Evolutionary conservation across 1,284 basidiomycete species (phyloP).

Genomic region (Anthracocystis walkeri): DNA sequence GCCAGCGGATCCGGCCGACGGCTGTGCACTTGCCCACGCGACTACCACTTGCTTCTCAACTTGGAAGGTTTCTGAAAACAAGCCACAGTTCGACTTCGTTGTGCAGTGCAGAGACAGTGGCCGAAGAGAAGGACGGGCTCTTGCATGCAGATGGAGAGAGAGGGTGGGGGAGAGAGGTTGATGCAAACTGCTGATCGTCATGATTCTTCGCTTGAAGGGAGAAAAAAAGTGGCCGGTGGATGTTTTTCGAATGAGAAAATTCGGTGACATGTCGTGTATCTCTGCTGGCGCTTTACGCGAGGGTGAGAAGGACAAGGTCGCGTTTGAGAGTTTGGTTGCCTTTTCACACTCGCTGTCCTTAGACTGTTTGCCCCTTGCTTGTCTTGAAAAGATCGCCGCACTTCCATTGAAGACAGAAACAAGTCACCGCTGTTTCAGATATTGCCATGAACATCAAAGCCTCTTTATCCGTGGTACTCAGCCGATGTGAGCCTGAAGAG

Average conservation of each 20-base stretch:
- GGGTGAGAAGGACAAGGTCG: no score
- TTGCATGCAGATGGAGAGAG: neutral
- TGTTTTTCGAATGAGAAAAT: no score
- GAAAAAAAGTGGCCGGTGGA: neutral
- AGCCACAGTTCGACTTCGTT: neutral
- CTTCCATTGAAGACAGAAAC: no score
- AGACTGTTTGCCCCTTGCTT: constrained; percentile 4
- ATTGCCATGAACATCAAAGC: no score
- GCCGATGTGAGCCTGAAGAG: no score
- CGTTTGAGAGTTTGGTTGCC: neutral
- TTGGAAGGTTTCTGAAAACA: neutral
- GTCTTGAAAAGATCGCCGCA: constrained; percentile 4
- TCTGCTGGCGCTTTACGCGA: neutral
- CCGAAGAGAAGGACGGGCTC: neutral
- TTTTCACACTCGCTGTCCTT: neutral
- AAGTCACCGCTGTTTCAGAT: no score
- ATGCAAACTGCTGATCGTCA: no score
- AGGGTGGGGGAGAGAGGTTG: no score
- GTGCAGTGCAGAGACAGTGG: neutral
- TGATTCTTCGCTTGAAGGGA: neutral
- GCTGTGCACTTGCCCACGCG: no score
- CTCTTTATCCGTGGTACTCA: no score
- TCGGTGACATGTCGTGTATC: no score
- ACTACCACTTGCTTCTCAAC: neutral
- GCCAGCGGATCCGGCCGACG: no score